phyloP scores from a whole-genome alignment of 495 filamentous ascomycete genomes.

The Venustampulla echinocandica region DNA sequence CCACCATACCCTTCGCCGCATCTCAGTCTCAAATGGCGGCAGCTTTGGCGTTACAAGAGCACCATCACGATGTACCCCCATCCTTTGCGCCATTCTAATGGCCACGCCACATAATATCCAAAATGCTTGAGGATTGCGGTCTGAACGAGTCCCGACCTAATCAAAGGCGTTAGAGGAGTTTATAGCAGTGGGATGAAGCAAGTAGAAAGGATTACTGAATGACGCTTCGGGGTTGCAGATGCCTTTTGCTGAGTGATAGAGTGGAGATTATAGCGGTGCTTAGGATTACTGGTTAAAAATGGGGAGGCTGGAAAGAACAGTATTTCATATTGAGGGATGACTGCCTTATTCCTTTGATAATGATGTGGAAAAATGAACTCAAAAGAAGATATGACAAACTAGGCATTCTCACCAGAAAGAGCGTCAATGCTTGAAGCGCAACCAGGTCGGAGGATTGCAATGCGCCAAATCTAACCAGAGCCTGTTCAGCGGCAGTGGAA shows the following conservation, averaged over 20 bases:
- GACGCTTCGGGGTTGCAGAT: too few species aligned
- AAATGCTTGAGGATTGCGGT: slow-evolving; percentile 6
- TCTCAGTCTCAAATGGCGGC: slow-evolving; percentile 67
- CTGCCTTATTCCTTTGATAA: too few species aligned
- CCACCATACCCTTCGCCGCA: slow-evolving; percentile 78
- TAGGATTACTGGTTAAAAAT: not conserved
- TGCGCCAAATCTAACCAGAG: slow-evolving; percentile 61
- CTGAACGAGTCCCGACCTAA: not conserved
- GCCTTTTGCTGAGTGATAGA: too few species aligned
- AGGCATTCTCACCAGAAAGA: slow-evolving; percentile 45
- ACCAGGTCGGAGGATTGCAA: slow-evolving; percentile 64
- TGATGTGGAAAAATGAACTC: too few species aligned
- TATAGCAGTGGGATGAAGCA: too few species aligned
- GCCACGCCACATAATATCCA: slow-evolving; percentile 48
- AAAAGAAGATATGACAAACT: too few species aligned
- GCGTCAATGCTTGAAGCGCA: slow-evolving; percentile 63
- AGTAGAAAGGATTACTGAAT: too few species aligned
- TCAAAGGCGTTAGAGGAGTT: too few species aligned
- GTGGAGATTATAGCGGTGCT: too few species aligned
- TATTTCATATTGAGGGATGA: too few species aligned
- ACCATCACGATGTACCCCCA: slow-evolving; percentile 73
- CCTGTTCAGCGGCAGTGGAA: slow-evolving; percentile 68
- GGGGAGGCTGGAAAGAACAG: slow-evolving; percentile 11
- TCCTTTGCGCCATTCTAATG: slow-evolving; percentile 67
- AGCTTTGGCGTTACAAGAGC: slow-evolving; percentile 48